Evolutionary conservation across 2,329 filamentous ascomycete genomes (phyloP).

Genomic region (Purpureocillium takamizusanense): DNA sequence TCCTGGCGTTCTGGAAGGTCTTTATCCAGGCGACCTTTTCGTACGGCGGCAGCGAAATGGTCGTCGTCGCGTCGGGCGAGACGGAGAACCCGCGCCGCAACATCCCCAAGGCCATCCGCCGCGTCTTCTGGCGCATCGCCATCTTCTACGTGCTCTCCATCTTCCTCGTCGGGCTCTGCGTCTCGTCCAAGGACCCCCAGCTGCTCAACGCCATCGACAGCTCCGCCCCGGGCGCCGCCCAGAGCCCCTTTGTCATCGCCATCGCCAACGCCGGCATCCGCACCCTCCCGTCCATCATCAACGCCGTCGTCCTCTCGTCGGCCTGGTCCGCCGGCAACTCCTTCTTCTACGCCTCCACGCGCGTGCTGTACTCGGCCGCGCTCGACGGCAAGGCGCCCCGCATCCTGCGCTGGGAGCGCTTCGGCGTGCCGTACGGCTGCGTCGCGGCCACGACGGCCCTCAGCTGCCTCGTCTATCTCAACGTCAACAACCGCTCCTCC

Average conservation of each 20-base stretch:
- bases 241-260: slow-evolving; percentile 50
- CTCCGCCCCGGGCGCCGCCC: slow-evolving; percentile 25
- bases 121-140: slow-evolving; percentile 25
- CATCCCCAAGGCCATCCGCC: slow-evolving; percentile 22
- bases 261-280: slow-evolving; percentile 37
- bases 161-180: slow-evolving; percentile 27
- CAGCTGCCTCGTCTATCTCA: slow-evolving; percentile 52
- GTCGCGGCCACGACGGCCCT: slow-evolving; percentile 37
- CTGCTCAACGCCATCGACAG: slow-evolving; percentile 39
- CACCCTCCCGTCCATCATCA: slow-evolving; percentile 40
- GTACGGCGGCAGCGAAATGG: slow-evolving; percentile 33
- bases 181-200: slow-evolving; percentile 24
- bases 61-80: slow-evolving; percentile 26
- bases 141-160: slow-evolving; percentile 27
- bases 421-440: slow-evolving; percentile 20
- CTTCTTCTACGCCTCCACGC: slow-evolving; percentile 42
- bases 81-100: slow-evolving; percentile 25
- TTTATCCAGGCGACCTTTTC: slow-evolving; percentile 39
- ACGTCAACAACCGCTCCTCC: slow-evolving; percentile 47
- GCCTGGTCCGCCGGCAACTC: slow-evolving; percentile 51
- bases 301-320: slow-evolving; percentile 48
- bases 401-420: slow-evolving; percentile 21
- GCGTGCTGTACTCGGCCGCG: slow-evolving; percentile 38
- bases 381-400: slow-evolving; percentile 30
- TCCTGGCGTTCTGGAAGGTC: slow-evolving; percentile 33